Conservation (phyloP, 1,284 basidiomycete species). For the Porodaedalea pini region DNA sequence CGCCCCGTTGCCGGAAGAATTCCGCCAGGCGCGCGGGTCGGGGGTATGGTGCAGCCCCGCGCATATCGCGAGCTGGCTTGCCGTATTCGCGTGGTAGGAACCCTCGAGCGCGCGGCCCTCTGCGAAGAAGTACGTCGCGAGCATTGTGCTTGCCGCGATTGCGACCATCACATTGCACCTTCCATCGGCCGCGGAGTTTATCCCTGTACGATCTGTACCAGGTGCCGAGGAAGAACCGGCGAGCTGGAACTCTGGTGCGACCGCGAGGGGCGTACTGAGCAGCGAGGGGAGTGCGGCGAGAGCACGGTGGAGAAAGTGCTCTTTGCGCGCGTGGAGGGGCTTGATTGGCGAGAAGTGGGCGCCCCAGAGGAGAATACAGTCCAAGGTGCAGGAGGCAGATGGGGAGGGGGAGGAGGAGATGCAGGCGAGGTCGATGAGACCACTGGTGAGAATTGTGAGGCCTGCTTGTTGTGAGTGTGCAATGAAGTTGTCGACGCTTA, state of each 20-base stretch:
- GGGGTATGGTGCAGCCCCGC: conserved; percentile 15
- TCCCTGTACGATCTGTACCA: neutral
- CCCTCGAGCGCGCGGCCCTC: conserved; percentile 17
- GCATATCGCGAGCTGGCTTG: conserved; percentile 9
- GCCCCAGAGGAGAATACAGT: conserved; percentile 16
- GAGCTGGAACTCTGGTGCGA: neutral
- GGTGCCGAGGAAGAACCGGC: neutral
- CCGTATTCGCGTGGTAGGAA: conserved; percentile 18
- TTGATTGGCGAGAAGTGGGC: conserved; percentile 13
- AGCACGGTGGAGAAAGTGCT: conserved; percentile 5
- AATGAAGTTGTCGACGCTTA: conserved; percentile 12
- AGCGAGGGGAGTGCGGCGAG: conserved; percentile 10
- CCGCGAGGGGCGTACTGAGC: conserved; percentile 7
- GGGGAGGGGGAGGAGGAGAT: neutral
- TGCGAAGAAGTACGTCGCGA: conserved; percentile 19
- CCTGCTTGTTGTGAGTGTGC: conserved; percentile 18
- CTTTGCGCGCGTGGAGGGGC: neutral
- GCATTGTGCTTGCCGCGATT: conserved; percentile 8
- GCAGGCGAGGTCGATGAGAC: neutral
- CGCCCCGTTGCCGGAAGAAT: neutral
- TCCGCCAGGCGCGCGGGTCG: neutral
- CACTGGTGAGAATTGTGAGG: neutral
- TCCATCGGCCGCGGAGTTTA: neutral
- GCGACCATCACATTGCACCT: conserved; percentile 6
- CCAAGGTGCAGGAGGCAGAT: neutral